These are phyloP conservation scores for Lablab purpureus DNA, from an alignment of 306 rosid genomes.

Conservation along the genomic window DNA sequence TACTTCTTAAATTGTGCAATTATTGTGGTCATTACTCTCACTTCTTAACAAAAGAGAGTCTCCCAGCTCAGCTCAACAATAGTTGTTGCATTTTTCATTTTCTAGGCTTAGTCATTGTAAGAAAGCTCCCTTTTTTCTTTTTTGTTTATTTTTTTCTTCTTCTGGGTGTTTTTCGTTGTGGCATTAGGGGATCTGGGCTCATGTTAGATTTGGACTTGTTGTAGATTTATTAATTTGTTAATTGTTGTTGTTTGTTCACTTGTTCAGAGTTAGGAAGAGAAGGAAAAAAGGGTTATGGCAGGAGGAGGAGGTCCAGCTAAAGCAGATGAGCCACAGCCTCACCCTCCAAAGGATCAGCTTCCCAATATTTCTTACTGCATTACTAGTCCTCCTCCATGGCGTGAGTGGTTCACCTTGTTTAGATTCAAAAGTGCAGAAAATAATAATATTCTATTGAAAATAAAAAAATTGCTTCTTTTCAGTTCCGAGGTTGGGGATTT, in stretches of 20 bases:
- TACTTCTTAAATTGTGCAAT: conserved; percentile 45
- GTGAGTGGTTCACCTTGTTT: conserved; percentile 64
- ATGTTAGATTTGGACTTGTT: conserved; percentile 62
- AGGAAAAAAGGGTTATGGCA: conserved; percentile 62
- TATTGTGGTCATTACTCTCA: conserved; percentile 40
- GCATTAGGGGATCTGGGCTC: conserved; percentile 62
- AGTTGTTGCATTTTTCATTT: conserved; percentile 53
- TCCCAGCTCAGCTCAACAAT: conserved; percentile 42
- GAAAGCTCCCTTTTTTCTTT: conserved; percentile 28
- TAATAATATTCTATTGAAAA: background rate
- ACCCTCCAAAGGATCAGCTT: conserved; percentile 97
- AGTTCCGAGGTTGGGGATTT: conserved; percentile 43
- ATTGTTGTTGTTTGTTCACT: conserved; percentile 35
- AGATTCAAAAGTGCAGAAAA: conserved; percentile 47
- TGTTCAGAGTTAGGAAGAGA: conserved; percentile 42
- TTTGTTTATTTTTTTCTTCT: background rate
- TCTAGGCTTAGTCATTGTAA: conserved; percentile 49
- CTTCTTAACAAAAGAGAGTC: background rate
- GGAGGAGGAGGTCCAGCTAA: conserved; percentile 65
- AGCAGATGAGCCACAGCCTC: conserved; percentile 89
- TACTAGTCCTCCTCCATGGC: conserved; percentile 99
- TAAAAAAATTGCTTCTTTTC: conserved; percentile 30
- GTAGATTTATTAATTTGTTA: conserved; percentile 38
- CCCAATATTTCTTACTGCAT: conserved; percentile 82
- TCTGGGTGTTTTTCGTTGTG: conserved; percentile 42